Percentiles rank a stretch among this genome's conserved stretches.
Evolutionary conservation across 106 monocot species (phyloP).

Genomic region (Phalaenopsis equestris): DNA sequence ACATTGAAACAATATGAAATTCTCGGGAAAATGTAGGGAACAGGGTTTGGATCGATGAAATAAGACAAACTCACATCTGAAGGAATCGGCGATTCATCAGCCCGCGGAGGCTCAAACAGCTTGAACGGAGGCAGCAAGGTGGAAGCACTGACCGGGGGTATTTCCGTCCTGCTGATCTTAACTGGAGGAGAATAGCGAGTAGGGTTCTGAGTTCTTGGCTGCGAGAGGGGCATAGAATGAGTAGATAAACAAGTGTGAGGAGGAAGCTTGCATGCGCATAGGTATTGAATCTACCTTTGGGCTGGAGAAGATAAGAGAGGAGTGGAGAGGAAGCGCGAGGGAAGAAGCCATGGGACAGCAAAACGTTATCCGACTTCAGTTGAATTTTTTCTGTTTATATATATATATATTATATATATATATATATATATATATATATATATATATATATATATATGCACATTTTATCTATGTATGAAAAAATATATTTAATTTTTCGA

Average conservation of each 20-base stretch:
- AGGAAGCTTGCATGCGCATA: neutral
- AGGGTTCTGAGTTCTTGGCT: conserved; percentile 12
- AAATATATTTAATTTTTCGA: too few relatives aligned
- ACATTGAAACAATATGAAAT: neutral
- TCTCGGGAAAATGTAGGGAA: neutral
- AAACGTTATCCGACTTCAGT: neutral
- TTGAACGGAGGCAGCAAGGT: conserved; percentile 15
- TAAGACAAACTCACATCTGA: conserved; percentile 10
- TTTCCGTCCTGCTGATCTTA: neutral
- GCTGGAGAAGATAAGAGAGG: conserved; percentile 1
- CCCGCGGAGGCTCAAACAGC: conserved; percentile 12
- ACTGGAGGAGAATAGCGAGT: neutral
- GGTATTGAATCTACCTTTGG: neutral
- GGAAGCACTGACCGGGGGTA: conserved; percentile 9
- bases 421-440: too few relatives aligned
- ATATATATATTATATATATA: too few relatives aligned
- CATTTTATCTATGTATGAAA: too few relatives aligned
- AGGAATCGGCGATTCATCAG: conserved; percentile 4
- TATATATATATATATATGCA: too few relatives aligned
- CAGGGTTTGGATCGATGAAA: conserved; percentile 3
- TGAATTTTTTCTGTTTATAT: too few relatives aligned
- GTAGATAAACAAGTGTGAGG: neutral
- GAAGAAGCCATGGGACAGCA: neutral
- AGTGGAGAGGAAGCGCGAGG: neutral
- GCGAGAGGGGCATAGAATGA: neutral